Percentiles rank a stretch among this genome's conserved stretches.
Conservation (phyloP, 176 grass and related monocot species). For the Musa troglodytarum region DNA sequence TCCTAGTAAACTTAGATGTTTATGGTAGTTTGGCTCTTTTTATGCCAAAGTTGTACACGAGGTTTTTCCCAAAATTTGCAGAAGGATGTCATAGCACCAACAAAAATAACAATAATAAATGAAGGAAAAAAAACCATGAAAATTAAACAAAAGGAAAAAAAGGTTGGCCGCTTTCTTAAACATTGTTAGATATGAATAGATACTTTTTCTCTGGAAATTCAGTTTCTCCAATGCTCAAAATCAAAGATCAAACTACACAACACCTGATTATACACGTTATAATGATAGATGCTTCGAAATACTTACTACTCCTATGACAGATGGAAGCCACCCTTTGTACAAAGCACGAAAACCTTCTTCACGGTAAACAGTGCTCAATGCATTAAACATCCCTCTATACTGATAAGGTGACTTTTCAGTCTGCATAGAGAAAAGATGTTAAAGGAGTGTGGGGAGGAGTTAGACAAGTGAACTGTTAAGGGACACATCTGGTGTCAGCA, state of each 20-base stretch:
- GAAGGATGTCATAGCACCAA: no score
- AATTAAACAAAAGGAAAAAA: background rate
- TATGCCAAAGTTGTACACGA: no score
- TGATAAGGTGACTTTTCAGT: conserved; percentile 88
- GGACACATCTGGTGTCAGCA: background rate
- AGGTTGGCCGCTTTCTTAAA: no score
- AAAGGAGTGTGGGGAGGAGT: conserved; percentile 16
- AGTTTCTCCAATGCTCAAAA: background rate
- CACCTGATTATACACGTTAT: background rate
- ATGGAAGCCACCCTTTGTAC: conserved; percentile 98
- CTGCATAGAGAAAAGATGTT: conserved; percentile 28
- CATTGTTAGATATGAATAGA: no score
- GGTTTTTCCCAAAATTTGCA: no score
- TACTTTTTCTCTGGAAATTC: no score
- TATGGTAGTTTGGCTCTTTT: no score
- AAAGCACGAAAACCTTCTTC: conserved; percentile 97
- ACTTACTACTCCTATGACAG: conserved; percentile 98
- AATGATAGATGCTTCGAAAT: background rate
- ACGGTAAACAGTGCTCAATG: conserved; percentile 80
- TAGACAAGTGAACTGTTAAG: background rate
- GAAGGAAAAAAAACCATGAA: background rate
- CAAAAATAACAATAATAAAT: no score
- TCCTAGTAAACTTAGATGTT: background rate
- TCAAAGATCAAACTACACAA: background rate
- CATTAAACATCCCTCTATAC: conserved; percentile 99